Evolutionary conservation across 208 protist species (phyloP).

Genomic region (Crithidia thermophila): DNA sequence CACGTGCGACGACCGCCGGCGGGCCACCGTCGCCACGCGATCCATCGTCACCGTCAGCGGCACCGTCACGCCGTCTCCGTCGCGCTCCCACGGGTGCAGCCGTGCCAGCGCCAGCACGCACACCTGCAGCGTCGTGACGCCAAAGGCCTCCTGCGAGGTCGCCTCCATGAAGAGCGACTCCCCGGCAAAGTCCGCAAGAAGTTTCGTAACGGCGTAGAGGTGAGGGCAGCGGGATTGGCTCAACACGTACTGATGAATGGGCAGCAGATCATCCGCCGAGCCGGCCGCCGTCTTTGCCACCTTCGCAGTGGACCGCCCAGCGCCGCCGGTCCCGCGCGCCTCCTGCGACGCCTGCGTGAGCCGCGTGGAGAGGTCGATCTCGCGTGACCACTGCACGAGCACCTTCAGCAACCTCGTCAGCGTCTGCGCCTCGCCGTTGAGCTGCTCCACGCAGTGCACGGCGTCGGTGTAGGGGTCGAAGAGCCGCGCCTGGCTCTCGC

Average conservation of each 20-base stretch:
- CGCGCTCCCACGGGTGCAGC: slow-evolving; percentile 64
- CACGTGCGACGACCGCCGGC: not conserved
- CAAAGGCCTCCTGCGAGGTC: slow-evolving; percentile 77
- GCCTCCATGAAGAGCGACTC: slow-evolving; percentile 73
- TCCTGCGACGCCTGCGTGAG: slow-evolving; percentile 56
- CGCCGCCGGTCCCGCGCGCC: not conserved
- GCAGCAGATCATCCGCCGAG: slow-evolving; percentile 86
- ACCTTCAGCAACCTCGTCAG: slow-evolving; percentile 66
- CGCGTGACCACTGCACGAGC: slow-evolving; percentile 72
- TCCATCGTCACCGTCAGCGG: slow-evolving; percentile 27
- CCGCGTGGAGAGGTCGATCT: slow-evolving; percentile 81
- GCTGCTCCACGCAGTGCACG: slow-evolving; percentile 70
- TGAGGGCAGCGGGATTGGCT: slow-evolving; percentile 49
- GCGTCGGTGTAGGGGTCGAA: slow-evolving; percentile 89
- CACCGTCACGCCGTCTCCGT: slow-evolving; percentile 51
- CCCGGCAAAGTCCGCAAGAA: slow-evolving; percentile 72
- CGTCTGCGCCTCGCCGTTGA: slow-evolving; percentile 42
- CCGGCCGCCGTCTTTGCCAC: slow-evolving; percentile 19
- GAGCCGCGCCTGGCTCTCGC: slow-evolving; percentile 50
- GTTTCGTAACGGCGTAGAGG: slow-evolving; percentile 62
- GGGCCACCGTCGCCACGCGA: slow-evolving; percentile 12
- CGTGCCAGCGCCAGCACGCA: slow-evolving; percentile 60
- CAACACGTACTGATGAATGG: slow-evolving; percentile 88
- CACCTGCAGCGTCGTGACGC: slow-evolving; percentile 80
- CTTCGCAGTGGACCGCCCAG: not conserved